Percentiles rank a stretch among this genome's conserved stretches.
Conservation (phyloP, 495 filamentous ascomycete genomes). For the Penicillium daleae region DNA sequence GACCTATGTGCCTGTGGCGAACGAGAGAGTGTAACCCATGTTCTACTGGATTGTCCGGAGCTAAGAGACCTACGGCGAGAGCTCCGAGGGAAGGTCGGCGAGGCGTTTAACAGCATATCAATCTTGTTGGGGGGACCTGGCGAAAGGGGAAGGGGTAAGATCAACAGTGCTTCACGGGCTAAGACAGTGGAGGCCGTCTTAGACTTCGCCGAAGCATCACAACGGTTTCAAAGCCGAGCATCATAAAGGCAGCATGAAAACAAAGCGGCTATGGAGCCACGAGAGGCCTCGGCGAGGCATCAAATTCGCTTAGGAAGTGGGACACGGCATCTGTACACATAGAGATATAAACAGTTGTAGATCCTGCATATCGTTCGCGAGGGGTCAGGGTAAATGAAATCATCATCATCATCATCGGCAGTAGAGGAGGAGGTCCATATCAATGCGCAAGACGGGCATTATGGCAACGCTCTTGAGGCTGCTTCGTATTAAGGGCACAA, state of each 20-base stretch:
- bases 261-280: constrained; percentile 32
- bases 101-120: constrained; percentile 31
- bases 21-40: constrained; percentile 26
- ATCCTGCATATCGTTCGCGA: too few species aligned
- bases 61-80: constrained; percentile 15
- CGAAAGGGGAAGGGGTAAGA: constrained; percentile 33
- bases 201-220: constrained; percentile 38
- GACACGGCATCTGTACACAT: too few species aligned
- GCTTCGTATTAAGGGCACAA: too few species aligned
- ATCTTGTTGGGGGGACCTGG: constrained; percentile 31
- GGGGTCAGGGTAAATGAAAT: too few species aligned
- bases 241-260: constrained; percentile 35
- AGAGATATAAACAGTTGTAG: too few species aligned
- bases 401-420: too few species aligned
- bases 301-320: constrained; percentile 21
- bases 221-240: constrained; percentile 37
- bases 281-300: constrained; percentile 36
- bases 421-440: too few species aligned
- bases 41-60: constrained; percentile 27
- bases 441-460: too few species aligned
- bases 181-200: constrained; percentile 33
- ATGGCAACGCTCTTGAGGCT: too few species aligned
- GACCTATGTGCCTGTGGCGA: constrained; percentile 21
- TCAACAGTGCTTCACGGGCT: constrained; percentile 25
- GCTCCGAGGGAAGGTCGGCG: constrained; percentile 23